A percentile compares a stretch with the other conserved stretches of the same genome.
These are phyloP conservation scores for Aspergillus sp. DNA, from an alignment of 2,329 filamentous ascomycete genomes.

Conservation along the genomic window DNA sequence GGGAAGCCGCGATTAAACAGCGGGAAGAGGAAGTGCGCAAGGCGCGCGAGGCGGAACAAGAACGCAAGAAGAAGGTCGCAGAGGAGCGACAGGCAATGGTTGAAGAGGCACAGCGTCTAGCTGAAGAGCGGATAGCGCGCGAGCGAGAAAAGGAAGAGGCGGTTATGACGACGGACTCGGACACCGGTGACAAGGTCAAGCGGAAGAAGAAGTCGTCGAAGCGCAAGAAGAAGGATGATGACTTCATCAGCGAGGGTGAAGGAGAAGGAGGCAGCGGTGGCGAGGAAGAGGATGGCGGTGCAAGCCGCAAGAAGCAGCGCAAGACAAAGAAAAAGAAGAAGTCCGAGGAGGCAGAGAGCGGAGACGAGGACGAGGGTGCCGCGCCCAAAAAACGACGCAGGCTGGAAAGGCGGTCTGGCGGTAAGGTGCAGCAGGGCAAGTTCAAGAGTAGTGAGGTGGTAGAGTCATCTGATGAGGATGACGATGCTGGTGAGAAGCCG, in stretches of 20 bases:
- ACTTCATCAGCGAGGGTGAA: conserved; percentile 31
- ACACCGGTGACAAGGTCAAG: conserved; percentile 75
- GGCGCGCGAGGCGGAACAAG: conserved; percentile 61
- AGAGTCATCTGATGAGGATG: conserved; percentile 59
- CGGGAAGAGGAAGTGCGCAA: conserved; percentile 70
- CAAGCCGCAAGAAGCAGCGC: not conserved
- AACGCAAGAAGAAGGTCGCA: conserved; percentile 72
- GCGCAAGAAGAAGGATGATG: conserved; percentile 56
- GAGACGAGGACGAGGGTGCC: conserved; percentile 22
- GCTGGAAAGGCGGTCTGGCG: conserved; percentile 47
- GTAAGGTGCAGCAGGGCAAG: conserved; percentile 48
- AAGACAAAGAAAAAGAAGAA: conserved; percentile 20
- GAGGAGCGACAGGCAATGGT: conserved; percentile 77
- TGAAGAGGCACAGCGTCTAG: conserved; percentile 65
- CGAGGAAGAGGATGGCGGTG: conserved; percentile 1
- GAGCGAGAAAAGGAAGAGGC: conserved; percentile 63
- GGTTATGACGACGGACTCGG: conserved; percentile 72
- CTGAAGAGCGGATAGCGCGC: conserved; percentile 64
- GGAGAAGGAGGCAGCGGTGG: conserved; percentile 15
- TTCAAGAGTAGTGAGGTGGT: conserved; percentile 83
- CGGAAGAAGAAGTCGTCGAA: conserved; percentile 58
- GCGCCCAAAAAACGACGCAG: conserved; percentile 54
- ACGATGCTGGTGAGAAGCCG: conserved; percentile 40
- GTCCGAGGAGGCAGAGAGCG: conserved; percentile 27
- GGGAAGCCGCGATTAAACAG: conserved; percentile 70